phyloP scores from a whole-genome alignment of 192 early-diverging fungal species.

The Diversispora epigaea region DNA sequence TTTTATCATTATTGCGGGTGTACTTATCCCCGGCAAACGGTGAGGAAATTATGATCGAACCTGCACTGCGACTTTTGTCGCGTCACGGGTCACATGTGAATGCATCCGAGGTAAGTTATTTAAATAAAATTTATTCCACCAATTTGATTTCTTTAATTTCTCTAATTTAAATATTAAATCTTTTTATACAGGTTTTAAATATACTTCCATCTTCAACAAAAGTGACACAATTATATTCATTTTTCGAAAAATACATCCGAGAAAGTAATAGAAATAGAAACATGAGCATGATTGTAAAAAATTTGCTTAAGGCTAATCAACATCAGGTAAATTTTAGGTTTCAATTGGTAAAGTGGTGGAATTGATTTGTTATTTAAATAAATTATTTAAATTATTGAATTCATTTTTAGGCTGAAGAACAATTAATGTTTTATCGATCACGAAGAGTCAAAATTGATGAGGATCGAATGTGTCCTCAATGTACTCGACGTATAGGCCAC shows the following conservation, averaged over 20 bases:
- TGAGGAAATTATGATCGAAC: conserved; percentile 51
- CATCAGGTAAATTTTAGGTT: conserved; percentile 48
- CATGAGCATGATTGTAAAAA: conserved; percentile 68
- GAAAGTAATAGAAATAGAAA: conserved; percentile 61
- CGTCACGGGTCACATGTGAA: conserved; percentile 70
- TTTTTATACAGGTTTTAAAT: conserved; percentile 38
- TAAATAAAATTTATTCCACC: neutral
- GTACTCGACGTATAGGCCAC: conserved; percentile 61
- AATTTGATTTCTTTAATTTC: neutral
- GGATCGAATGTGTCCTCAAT: conserved; percentile 75
- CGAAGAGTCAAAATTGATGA: conserved; percentile 67
- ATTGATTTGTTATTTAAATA: neutral
- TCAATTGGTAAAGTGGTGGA: no score
- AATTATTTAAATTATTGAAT: conserved; percentile 12
- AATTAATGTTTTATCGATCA: conserved; percentile 57
- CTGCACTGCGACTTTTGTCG: conserved; percentile 60
- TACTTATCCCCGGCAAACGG: conserved; percentile 54
- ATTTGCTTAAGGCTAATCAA: conserved; percentile 66
- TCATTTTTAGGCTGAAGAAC: conserved; percentile 59
- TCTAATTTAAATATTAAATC: neutral
- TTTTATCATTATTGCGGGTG: conserved; percentile 61
- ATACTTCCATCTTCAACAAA: conserved; percentile 45
- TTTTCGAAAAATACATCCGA: conserved; percentile 63
- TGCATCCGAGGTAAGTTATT: conserved; percentile 45
- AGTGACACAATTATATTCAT: conserved; percentile 49